Base-by-base conservation (phyloP, 306 rosid genomes). In the Vachellia pachyceras region DNA sequence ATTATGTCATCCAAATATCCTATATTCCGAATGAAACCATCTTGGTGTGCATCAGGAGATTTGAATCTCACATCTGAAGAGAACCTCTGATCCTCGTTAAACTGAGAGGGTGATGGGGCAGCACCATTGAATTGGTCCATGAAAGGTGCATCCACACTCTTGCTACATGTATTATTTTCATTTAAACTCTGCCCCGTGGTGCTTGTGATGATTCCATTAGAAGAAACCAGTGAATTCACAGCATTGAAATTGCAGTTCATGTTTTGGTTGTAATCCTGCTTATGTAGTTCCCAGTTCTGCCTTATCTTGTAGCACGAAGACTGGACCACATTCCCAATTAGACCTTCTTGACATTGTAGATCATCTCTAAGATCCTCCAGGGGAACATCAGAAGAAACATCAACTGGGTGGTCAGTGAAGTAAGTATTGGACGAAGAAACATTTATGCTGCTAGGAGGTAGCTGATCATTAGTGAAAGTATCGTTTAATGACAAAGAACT, bases 1-100 rank as follows among this genome's bases (percentile, higher is more conserved):
- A 85, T 82, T 69, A 91, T 82, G 76, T 92, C 94, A 78, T 92
- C 93, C 80, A 91, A 69, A 1, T 89, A 81, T 12, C 39, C 90
- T 45, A 68, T 75, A 68, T 86, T 84, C 47, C 74, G 86, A 80
- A 74, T 20, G 35, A 86, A 79, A 71, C 76, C 90, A 77, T 84
- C 90, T 20, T 46, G 89, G 84, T 79, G 73, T 75, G 89, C 81
- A 44, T 86, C 90, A 65, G 73, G 73, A 25, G 78, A 73, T 81
- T 83, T 83, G 72, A 72, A 80, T 44, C 37, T 82, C 47, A 40
- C 22, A 45, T 80, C 86, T 13, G 79, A 67, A 77, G 60, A 49
- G 61, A 83, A 78, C 75, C 79, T 83, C 75, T 78, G 87, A 47
- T 50, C 78, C 75, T 73, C 85, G 61, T 42, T 63, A 20, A 20